Evolutionary conservation across 768 basidiomycete genomes (phyloP), one percentile per base, ranked within the genome.

Genomic region (Nevesoporus exiguus): DNA sequence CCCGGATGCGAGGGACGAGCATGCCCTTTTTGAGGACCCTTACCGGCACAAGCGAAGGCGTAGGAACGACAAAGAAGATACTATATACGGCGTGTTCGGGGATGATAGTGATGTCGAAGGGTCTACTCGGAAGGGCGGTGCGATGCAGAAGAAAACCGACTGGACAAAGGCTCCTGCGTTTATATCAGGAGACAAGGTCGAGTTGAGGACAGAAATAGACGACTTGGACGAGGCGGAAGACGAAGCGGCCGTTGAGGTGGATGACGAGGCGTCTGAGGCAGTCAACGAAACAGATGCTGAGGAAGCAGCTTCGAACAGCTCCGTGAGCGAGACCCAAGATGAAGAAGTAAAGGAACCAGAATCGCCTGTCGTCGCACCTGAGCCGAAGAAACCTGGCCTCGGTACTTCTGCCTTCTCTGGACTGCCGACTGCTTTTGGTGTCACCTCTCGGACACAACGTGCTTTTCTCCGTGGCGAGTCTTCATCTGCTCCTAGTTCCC

Each of bases 141-240:
- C 66, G 40, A 71, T 59, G 49, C 60, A 65, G 50, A 79, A 76
- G 66, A 78, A 74, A 60, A 79, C 72, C 17, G 81, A 89, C 68
- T 90, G 88, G 83, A 79, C 87, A 24, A 88, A 85, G 73, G 84
- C 85, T 3, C 90, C 90, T 13, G 79, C 85, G 1, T 93, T 92
- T 64, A 81, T 89, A 13, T 78, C 83, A 1, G 76, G 83, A 17
- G 78, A 82, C 55, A 68, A 73, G 57, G 68, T 72, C 39, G 69
- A 76, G 25, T 55, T 70, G 29, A 68, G 70, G 42, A 77, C 76
- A 61, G 78, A 82, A 41, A 70, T 74, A 21, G 63, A 67, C 2
- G 75, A 79, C 58, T 71, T 55, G 37, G 65, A 69, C 22, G 77
- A 76, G 58, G 72, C 56, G 4, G 71, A 69, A 13, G 74, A 68